Conservation (phyloP, 768 basidiomycete genomes). For the Kwoniella sp. region DNA sequence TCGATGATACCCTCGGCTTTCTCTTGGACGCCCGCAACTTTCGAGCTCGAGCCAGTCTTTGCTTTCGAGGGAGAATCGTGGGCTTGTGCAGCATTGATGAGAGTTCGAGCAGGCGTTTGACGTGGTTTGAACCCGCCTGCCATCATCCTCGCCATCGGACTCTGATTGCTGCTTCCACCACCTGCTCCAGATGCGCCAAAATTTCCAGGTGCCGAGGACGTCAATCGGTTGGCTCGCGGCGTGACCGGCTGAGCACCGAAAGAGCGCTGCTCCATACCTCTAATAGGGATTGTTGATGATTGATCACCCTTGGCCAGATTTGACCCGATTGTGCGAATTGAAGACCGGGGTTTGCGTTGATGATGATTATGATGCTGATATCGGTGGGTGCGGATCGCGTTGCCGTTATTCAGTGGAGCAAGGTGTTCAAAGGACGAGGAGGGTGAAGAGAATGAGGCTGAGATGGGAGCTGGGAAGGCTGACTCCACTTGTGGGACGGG, state of each 20-base stretch:
- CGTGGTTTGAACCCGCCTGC: slow-evolving; percentile 30
- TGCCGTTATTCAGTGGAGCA: slow-evolving; percentile 4
- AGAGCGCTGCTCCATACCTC: slow-evolving; percentile 37
- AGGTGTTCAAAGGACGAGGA: slow-evolving; percentile 16
- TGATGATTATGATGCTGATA: slow-evolving; percentile 25
- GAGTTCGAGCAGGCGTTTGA: slow-evolving; percentile 28
- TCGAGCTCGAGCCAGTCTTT: neutral
- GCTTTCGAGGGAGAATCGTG: neutral
- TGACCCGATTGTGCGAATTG: slow-evolving; percentile 11
- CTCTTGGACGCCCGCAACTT: neutral
- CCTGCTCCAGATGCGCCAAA: slow-evolving; percentile 7
- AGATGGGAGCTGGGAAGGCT: slow-evolving; percentile 43
- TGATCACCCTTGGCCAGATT: slow-evolving; percentile 7
- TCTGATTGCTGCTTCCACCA: slow-evolving; percentile 11
- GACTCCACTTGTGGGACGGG: slow-evolving; percentile 21
- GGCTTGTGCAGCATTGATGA: slow-evolving; percentile 13
- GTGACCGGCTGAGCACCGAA: slow-evolving; percentile 20
- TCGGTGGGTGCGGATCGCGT: slow-evolving; percentile 11
- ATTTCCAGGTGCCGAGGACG: slow-evolving; percentile 30
- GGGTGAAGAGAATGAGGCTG: slow-evolving; percentile 34
- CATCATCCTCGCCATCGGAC: slow-evolving; percentile 42
- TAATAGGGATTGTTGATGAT: slow-evolving; percentile 43
- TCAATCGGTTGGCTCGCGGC: slow-evolving; percentile 27
- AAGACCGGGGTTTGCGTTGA: slow-evolving; percentile 26
- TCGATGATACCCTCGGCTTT: neutral